Base-by-base conservation (phyloP, 257 asterid genomes). In the Linaria vulgaris region DNA sequence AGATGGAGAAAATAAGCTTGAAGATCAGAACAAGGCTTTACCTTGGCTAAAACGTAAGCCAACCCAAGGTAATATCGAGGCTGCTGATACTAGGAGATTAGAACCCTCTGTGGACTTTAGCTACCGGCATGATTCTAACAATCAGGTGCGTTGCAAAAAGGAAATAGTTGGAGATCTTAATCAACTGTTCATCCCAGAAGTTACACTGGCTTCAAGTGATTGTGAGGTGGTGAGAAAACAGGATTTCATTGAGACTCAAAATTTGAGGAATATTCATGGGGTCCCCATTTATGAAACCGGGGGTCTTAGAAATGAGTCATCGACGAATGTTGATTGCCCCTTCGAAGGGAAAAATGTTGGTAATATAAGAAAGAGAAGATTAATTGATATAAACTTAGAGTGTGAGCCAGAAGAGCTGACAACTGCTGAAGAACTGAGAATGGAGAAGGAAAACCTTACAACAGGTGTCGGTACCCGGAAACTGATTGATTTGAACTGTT, bases 11-110 rank as follows among this genome's bases (percentile, higher is more conserved):
- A 44, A 59, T 49, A 76, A 73, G 72, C 60, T 69, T 15, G 84
- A 77, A 69, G 76, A 59, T 39, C 80, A 68, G 58, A 71, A 4
- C 75, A n/a, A n/a, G n/a, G n/a, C n/a, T n/a, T n/a, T 88, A 72
- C 92, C 97, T 48, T 92, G 99, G 99, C 89, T 94, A 58, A 84
- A 71, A 70, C 63, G 71, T 45, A 83, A 78, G 78, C 79, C 82
- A 5, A 64, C 61, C 24, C 38, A 37, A 70, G 77, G 59, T 51
- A 53, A 15, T 60, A n/a, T n/a, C n/a, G 77, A 50, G 65, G 65
- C 55, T 41, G 24, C 57, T 13, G 34, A 72, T 66, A 59, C 72
- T 47, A 61, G 68, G 66, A 73, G 44, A 22, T 73, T 73, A 37
- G 65, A 72, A 19, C 31, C 43, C n/a, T 71, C 76, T 10, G 68